phyloP scores from a whole-genome alignment of 768 basidiomycete genomes.

The Termitomyces sp. region DNA sequence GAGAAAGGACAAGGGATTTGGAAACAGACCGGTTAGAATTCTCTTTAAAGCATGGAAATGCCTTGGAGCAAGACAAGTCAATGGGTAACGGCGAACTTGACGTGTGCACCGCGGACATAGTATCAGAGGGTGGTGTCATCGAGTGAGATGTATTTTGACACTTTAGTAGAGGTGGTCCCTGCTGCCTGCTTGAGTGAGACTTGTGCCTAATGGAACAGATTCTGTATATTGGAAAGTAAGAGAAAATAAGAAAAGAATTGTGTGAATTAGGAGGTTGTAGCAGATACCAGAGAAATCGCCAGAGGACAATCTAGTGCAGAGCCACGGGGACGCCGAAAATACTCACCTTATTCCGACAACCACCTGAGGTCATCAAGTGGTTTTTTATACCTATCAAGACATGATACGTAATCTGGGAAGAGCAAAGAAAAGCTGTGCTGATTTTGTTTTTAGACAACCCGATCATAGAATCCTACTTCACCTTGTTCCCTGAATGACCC shows the following conservation, averaged over 20 bases:
- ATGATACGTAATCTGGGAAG: slow-evolving; percentile 63
- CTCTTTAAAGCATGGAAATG: slow-evolving; percentile 20
- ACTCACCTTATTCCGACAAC: slow-evolving; percentile 72
- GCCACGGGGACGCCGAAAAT: slow-evolving; percentile 7
- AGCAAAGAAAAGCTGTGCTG: slow-evolving; percentile 69
- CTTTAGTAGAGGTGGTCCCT: slow-evolving; percentile 62
- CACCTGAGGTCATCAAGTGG: slow-evolving; percentile 46
- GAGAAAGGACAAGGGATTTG: slow-evolving; percentile 30
- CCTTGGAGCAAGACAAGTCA: slow-evolving; percentile 26
- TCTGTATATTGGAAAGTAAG: slow-evolving; percentile 15
- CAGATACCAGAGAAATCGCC: slow-evolving; percentile 72
- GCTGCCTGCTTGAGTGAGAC: slow-evolving; percentile 66
- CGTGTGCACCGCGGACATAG: slow-evolving; percentile 58
- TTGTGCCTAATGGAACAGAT: slow-evolving; percentile 43
- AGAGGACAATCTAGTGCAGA: slow-evolving; percentile 14
- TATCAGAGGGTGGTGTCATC: slow-evolving; percentile 19
- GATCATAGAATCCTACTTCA: too few species aligned
- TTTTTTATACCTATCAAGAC: slow-evolving; percentile 12
- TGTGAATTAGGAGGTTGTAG: slow-evolving; percentile 16
- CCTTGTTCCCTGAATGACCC: neutral
- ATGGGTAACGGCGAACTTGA: slow-evolving; percentile 34
- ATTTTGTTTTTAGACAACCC: slow-evolving; percentile 50
- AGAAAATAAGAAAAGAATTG: slow-evolving; percentile 7
- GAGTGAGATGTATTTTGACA: slow-evolving; percentile 26
- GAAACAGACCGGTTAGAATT: slow-evolving; percentile 56